Evolutionary conservation across 352 stramenopile genomes (phyloP), one percentile per base, ranked within the genome.

Genomic region (Blastocystis sp.): DNA sequence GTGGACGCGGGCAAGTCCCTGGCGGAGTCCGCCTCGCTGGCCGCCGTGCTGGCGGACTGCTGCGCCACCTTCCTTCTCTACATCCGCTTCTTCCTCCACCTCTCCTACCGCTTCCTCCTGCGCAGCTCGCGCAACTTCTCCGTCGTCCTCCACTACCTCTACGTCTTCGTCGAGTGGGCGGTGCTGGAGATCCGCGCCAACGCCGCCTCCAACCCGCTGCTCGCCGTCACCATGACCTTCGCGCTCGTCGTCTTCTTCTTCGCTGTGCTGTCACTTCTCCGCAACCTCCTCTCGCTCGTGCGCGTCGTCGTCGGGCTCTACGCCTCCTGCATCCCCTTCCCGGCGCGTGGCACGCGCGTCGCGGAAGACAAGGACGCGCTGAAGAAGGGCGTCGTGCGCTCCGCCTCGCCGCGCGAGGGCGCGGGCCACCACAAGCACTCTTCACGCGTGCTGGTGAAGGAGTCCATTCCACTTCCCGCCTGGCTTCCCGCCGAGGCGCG

Each of bases 11-110:
- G 52, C 14, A 34, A 62, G 11, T 17, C 34, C 40, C 4, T n/a
- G 9, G 28, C 7, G 11, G 5, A 7, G 5, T 67, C 45, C 34
- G 3, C 38, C 9, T 60, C 74, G 3, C 21, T 64, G 28, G 11
- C 11, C 21, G 43, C 65, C n/a, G 56, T 84, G 5, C 38, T 84
- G 21, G 19, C 21, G 4, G 74, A 84, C 14, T 84, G 74, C 41
- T 23, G 4, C 56, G 52, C 74, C 23, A 67, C 74, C 14, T 84
- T 84, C 61, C 19, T 52, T 17, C 60, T 84, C 2, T 84, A 84
- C 5, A 17, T 84, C 23, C 74, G 61, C 38, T 84, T 84, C 74
- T 67, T 10, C 60, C n/a, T 69, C 19, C 74, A 84, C 41, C 14
- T 70, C 10, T 17, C 69, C 11, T 10, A 14, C 10, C 59, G 74